Base-by-base conservation (phyloP, 805 yeast genomes). In the Hemisphaericaspora nanyangensis region DNA sequence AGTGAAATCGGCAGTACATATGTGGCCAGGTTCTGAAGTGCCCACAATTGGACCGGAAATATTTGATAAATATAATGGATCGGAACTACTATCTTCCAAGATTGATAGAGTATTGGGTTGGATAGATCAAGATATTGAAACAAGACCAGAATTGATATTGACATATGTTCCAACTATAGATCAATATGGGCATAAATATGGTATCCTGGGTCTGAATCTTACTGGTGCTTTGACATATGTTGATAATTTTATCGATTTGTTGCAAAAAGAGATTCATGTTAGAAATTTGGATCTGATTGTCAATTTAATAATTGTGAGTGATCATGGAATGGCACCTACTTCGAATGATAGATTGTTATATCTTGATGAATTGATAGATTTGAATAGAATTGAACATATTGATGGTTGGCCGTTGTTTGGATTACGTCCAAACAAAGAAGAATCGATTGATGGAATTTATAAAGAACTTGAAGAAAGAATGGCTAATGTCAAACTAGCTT, bases 11-110 rank as follows among this genome's bases (percentile, higher is more conserved):
- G 95, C 89, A 0, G 82, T 87, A n/a, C 95, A 89, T 59, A 89
- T 88, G 96, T 90, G 95, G 95, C 96, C 96, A 0, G 96, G 96
- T 1, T 79, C 89, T 42, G 95, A 88, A 50, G 95, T 80, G 6
- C 72, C 74, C 18, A 62, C 61, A 6, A 54, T 40, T 68, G 76
- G 39, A 5, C 73, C 70, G 17, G 80, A 84, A 1, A 74, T 72
- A 34, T 77, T 78, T 25, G 93, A 83, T 47, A 60, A 63, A 38
- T 90, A 75, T 61, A 79, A 87, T 51, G 79, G 77, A 4, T 60
- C 78, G 2, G 95, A 85, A 58, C 48, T 71, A 0, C 61, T 86
- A 12, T 65, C 74, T 3, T 52, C 62, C 2, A 90, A 89, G 55
- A 65, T 71, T 0, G 70, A 70, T n/a, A 60, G 83, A 26, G 65